A percentile compares a stretch with the other conserved stretches of the same genome.
Conservation (phyloP, 2,329 filamentous ascomycete genomes). For the Fusarium caatingaense region DNA sequence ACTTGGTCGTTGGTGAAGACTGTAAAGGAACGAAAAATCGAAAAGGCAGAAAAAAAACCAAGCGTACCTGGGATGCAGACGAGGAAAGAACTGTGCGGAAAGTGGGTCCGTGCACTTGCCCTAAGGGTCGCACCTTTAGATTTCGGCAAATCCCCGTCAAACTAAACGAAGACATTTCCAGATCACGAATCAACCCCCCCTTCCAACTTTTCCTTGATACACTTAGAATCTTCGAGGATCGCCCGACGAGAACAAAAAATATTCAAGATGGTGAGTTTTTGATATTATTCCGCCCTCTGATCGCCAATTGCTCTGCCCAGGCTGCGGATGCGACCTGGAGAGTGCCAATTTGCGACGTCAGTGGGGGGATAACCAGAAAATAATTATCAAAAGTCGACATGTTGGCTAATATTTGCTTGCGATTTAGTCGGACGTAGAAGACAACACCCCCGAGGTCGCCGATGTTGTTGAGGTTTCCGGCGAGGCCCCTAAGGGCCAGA, state of each 20-base stretch:
- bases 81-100: slow-evolving; percentile 49
- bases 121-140: slow-evolving; percentile 54
- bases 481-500: slow-evolving; percentile 91
- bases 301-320: slow-evolving; percentile 35
- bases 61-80: slow-evolving; percentile 6
- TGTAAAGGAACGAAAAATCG: slow-evolving; percentile 42
- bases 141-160: slow-evolving; percentile 54
- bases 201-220: slow-evolving; percentile 48
- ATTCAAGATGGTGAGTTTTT: slow-evolving; percentile 69
- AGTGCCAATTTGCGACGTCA: slow-evolving; percentile 21
- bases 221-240: slow-evolving; percentile 73
- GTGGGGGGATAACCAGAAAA: slow-evolving; percentile 13
- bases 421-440: slow-evolving; percentile 99
- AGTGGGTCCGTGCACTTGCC: slow-evolving; percentile 59
- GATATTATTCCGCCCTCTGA: not conserved
- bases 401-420: slow-evolving; percentile 37
- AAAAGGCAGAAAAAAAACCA: slow-evolving; percentile 27
- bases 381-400: slow-evolving; percentile 12
- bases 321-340: slow-evolving; percentile 4
- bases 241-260: slow-evolving; percentile 66
- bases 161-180: slow-evolving; percentile 48
- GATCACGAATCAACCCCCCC: slow-evolving; percentile 48
- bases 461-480: slow-evolving; percentile 96
- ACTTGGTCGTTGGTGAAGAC: slow-evolving; percentile 44
- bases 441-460: slow-evolving; percentile 86